Percentiles rank a stretch among this genome's conserved stretches.
These are phyloP conservation scores for Acrocalymma vagum DNA, from an alignment of 2,329 filamentous ascomycete genomes.

Conservation along the genomic window DNA sequence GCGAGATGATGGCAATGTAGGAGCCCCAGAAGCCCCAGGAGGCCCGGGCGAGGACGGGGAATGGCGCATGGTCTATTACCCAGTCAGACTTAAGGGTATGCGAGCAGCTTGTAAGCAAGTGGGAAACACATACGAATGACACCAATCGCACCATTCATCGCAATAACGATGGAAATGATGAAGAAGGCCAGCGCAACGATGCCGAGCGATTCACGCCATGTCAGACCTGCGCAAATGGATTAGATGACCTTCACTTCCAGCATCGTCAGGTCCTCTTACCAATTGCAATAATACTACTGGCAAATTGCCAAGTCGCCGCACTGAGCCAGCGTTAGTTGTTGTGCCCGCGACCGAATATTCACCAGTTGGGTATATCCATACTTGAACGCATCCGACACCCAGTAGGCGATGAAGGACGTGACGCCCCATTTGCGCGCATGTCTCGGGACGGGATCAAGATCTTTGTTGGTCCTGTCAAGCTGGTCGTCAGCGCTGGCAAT, in stretches of 20 bases:
- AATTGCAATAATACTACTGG: slow-evolving; percentile 47
- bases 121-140: slow-evolving; percentile 36
- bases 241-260: neutral
- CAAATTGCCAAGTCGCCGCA: slow-evolving; percentile 63
- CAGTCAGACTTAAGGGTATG: slow-evolving; percentile 41
- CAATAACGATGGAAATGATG: slow-evolving; percentile 67
- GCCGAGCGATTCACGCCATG: slow-evolving; percentile 63
- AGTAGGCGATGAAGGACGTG: slow-evolving; percentile 58
- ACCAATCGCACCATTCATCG: slow-evolving; percentile 64
- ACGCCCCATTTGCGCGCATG: slow-evolving; percentile 57
- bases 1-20: slow-evolving; percentile 62
- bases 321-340: slow-evolving; percentile 20
- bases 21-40: slow-evolving; percentile 67
- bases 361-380: slow-evolving; percentile 15
- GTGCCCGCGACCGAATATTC: neutral
- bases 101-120: neutral
- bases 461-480: slow-evolving; percentile 53
- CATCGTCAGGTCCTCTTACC: slow-evolving; percentile 24
- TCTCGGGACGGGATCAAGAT: slow-evolving; percentile 59
- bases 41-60: slow-evolving; percentile 64
- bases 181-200: slow-evolving; percentile 63
- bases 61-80: slow-evolving; percentile 62
- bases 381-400: slow-evolving; percentile 63
- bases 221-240: slow-evolving; percentile 56
- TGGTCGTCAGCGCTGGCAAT: neutral